phyloP scores from a whole-genome alignment of 179 eudicot species.

The Sideroxylon spinosum region DNA sequence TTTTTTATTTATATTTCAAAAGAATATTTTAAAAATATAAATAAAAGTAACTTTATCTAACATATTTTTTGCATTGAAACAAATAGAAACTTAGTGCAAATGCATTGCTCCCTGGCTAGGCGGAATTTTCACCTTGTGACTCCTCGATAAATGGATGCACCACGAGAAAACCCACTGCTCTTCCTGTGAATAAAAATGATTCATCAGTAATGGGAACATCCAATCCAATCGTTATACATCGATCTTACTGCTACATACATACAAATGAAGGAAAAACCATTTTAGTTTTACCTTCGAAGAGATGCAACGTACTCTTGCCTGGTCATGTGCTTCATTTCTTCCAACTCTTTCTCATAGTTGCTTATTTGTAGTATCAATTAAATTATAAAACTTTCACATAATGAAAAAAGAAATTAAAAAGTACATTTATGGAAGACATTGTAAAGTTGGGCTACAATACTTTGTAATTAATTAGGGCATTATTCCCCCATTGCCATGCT shows the following conservation, averaged over 20 bases:
- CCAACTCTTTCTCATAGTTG: slow-evolving; percentile 83
- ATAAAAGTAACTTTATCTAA: no score
- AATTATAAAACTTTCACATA: background rate
- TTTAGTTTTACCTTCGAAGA: slow-evolving; percentile 54
- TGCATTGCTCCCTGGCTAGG: background rate
- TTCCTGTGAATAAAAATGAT: slow-evolving; percentile 42
- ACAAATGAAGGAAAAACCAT: background rate
- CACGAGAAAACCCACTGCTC: slow-evolving; percentile 94
- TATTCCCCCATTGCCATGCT: no score
- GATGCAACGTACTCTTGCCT: slow-evolving; percentile 93
- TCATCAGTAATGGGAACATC: background rate
- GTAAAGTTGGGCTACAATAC: background rate
- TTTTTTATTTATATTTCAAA: no score
- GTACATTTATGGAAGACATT: background rate
- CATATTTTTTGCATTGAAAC: no score
- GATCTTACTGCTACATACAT: background rate
- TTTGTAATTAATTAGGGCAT: background rate
- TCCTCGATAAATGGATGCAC: slow-evolving; percentile 93
- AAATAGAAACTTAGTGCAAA: no score
- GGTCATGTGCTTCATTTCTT: slow-evolving; percentile 94
- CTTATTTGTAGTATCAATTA: slow-evolving; percentile 36
- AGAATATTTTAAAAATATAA: no score
- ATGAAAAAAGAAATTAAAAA: background rate
- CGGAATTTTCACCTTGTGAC: slow-evolving; percentile 74
- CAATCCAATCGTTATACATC: background rate